Percentiles rank a stretch among this genome's conserved stretches.
Conservation (phyloP, 192 early-diverging fungal genomes). For the Spizellomyces sp. region DNA sequence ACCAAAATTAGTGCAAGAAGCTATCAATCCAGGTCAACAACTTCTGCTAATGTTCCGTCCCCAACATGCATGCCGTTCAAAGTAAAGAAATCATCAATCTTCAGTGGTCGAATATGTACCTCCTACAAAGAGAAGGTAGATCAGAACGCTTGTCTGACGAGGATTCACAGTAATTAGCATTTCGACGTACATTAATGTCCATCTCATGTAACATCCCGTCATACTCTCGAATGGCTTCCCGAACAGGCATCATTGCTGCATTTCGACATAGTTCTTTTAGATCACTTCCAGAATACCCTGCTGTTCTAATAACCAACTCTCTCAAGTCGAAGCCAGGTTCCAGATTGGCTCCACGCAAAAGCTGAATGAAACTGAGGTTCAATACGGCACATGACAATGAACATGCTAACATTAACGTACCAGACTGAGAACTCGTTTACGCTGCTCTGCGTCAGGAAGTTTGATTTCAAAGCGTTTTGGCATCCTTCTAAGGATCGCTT, state of each 20-base stretch:
- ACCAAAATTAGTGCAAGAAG: neutral
- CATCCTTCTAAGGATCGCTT: slow-evolving; percentile 96
- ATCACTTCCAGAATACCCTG: slow-evolving; percentile 85
- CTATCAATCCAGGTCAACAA: slow-evolving; percentile 29
- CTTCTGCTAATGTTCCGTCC: slow-evolving; percentile 3
- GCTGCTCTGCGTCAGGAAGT: slow-evolving; percentile 82
- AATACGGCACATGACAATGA: neutral
- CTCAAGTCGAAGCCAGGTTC: slow-evolving; percentile 59
- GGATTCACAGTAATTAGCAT: neutral
- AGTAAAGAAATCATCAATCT: slow-evolving; percentile 39
- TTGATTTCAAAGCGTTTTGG: slow-evolving; percentile 90
- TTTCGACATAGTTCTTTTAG: slow-evolving; percentile 97
- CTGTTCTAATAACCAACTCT: slow-evolving; percentile 71
- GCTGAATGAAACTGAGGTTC: slow-evolving; percentile 43
- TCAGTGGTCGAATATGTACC: slow-evolving; percentile 38
- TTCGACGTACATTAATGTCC: slow-evolving; percentile 15
- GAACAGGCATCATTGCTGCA: slow-evolving; percentile 93
- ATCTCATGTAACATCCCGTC: slow-evolving; percentile 16
- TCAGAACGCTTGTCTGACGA: neutral
- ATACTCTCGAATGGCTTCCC: slow-evolving; percentile 51
- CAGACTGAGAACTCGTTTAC: slow-evolving; percentile 75
- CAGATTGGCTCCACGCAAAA: slow-evolving; percentile 74
- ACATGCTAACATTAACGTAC: slow-evolving; percentile 30
- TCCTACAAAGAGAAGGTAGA: slow-evolving; percentile 3
- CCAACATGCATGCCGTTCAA: neutral